phyloP scores from a whole-genome alignment of 139 green algal species.

The Edaphochlamys debaryana region DNA sequence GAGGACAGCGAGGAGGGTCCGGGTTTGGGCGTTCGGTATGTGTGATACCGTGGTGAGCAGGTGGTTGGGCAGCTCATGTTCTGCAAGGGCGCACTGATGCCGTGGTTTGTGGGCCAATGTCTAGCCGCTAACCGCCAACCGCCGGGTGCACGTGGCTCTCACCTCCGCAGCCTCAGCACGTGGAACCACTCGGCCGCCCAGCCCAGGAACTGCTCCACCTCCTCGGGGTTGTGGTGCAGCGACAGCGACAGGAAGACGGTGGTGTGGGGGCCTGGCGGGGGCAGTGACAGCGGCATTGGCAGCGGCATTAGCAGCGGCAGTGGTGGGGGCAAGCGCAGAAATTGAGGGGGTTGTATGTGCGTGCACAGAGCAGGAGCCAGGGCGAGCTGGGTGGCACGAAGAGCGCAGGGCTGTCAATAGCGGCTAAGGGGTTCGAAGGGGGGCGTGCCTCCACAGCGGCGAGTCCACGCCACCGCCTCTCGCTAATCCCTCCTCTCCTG shows the following conservation, averaged over 20 bases:
- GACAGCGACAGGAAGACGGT: constrained; percentile 56
- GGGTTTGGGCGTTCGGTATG: neutral
- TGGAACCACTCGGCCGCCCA: constrained; percentile 40
- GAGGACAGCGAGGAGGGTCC: neutral
- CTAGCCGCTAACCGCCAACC: no score
- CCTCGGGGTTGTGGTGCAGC: constrained; percentile 64
- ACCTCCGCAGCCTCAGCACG: constrained; percentile 15
- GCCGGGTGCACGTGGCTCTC: neutral
- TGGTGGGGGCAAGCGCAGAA: no score
- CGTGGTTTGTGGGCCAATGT: neutral
- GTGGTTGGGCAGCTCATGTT: neutral
- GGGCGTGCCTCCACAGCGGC: no score
- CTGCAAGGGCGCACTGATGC: neutral
- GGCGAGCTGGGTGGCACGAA: no score
- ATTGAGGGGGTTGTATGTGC: no score
- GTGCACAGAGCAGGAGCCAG: no score
- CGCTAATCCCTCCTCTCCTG: no score
- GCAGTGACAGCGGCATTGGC: no score
- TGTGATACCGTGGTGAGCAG: neutral
- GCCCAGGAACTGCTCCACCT: constrained; percentile 49
- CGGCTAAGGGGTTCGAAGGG: no score
- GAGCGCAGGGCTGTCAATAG: no score
- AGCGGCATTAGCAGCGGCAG: no score
- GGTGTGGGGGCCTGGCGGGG: constrained; percentile 29
- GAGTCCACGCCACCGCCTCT: no score